A percentile compares a stretch with the other conserved stretches of the same genome.
phyloP scores from a whole-genome alignment of 352 stramenopile species.

The Phytophthora chlamydospora region DNA sequence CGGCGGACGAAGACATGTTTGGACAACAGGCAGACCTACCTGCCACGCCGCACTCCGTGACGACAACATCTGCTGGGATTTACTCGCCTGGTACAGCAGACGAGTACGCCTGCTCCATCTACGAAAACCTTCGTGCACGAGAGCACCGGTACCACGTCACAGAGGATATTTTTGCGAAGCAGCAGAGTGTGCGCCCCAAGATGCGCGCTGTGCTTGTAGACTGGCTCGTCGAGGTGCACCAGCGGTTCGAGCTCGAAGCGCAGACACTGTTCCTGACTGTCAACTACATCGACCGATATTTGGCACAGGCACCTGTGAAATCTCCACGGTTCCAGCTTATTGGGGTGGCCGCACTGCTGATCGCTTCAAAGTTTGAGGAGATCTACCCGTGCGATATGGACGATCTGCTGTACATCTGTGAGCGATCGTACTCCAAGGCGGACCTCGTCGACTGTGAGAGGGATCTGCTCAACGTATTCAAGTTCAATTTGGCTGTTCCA shows the following conservation, averaged over 20 bases:
- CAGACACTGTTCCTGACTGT: slow-evolving; percentile 98
- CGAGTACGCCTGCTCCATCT: slow-evolving; percentile 63
- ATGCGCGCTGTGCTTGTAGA: slow-evolving; percentile 81
- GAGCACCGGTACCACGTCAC: slow-evolving; percentile 57
- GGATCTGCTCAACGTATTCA: slow-evolving; percentile 94
- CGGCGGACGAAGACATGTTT: slow-evolving; percentile 26
- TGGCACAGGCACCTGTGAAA: slow-evolving; percentile 89
- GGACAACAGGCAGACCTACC: slow-evolving; percentile 21
- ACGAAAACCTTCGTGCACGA: slow-evolving; percentile 49
- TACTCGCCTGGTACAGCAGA: slow-evolving; percentile 52
- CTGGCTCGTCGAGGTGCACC: slow-evolving; percentile 95
- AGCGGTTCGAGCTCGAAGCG: slow-evolving; percentile 97
- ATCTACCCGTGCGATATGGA: slow-evolving; percentile 97
- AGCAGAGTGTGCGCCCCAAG: slow-evolving; percentile 54
- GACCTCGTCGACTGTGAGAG: slow-evolving; percentile 90
- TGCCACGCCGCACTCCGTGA: not conserved
- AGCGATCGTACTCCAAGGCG: slow-evolving; percentile 93
- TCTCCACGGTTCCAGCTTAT: slow-evolving; percentile 97
- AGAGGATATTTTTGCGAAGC: slow-evolving; percentile 55
- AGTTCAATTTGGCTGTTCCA: slow-evolving; percentile 97
- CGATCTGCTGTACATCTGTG: slow-evolving; percentile 98
- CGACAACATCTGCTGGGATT: slow-evolving; percentile 4
- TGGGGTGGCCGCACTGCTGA: slow-evolving; percentile 94
- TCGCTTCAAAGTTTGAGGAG: slow-evolving; percentile 99
- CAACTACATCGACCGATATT: slow-evolving; percentile 98